phyloP scores from a whole-genome alignment of 345 rosid species.

The Ceriops decandra region DNA sequence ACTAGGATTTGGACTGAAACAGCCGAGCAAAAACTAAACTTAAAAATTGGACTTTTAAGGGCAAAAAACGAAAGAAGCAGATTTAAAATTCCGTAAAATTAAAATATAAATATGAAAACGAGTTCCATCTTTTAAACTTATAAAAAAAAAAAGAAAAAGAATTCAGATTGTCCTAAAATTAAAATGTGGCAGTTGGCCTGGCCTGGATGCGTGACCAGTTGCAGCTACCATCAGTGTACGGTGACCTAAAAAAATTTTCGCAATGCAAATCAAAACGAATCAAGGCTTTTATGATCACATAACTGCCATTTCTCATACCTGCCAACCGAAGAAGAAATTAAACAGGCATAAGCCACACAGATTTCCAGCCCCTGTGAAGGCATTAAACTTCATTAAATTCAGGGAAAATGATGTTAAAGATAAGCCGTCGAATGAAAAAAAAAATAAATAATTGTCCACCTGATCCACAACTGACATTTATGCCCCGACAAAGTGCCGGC shows the following conservation, averaged over 20 bases:
- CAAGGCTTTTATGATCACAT: not conserved
- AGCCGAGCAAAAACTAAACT: no score
- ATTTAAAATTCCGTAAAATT: not conserved
- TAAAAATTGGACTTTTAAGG: no score
- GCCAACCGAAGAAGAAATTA: not conserved
- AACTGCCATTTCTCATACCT: not conserved
- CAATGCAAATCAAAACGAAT: not conserved
- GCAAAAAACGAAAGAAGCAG: not conserved
- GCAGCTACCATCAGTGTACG: not conserved
- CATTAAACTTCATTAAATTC: not conserved
- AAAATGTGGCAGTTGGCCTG: not conserved
- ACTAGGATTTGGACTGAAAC: no score
- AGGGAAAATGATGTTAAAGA: not conserved
- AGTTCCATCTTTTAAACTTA: no score
- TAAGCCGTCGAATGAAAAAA: not conserved
- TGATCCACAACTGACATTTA: not conserved
- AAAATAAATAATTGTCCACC: not conserved
- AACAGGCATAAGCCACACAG: not conserved
- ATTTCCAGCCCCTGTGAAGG: not conserved
- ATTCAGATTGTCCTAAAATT: no score
- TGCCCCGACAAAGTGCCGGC: no score
- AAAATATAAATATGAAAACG: no score
- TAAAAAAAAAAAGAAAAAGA: no score
- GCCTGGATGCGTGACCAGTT: not conserved
- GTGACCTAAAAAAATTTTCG: not conserved